phyloP scores from a whole-genome alignment of 371 early-diverging fungal species.

The Nematocida homosporus region DNA sequence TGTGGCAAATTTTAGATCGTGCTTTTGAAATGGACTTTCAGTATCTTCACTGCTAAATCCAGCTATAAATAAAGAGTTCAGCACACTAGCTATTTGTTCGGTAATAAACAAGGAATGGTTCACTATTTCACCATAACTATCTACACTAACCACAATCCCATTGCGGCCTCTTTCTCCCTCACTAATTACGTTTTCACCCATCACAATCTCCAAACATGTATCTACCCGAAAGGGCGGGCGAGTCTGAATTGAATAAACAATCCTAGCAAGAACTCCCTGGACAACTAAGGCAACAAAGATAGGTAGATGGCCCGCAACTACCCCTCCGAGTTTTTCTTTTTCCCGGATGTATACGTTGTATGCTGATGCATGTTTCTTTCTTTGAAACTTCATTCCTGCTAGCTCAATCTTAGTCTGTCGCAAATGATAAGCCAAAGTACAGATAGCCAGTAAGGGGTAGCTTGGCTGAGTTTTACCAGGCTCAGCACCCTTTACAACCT shows the following conservation, averaged over 20 bases:
- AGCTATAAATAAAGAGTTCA: neutral
- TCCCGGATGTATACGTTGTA: constrained; percentile 40
- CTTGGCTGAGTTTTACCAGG: neutral
- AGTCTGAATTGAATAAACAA: constrained; percentile 14
- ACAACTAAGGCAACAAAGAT: constrained; percentile 2
- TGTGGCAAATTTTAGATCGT: constrained; percentile 17
- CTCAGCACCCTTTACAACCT: neutral
- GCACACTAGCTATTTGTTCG: constrained; percentile 1
- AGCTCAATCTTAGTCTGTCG: constrained; percentile 8
- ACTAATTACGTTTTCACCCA: constrained; percentile 21
- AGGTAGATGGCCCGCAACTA: neutral
- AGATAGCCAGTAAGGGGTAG: neutral
- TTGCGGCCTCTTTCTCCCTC: neutral
- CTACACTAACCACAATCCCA: neutral
- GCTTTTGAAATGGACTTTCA: neutral
- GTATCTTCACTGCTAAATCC: neutral
- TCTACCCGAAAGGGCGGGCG: neutral
- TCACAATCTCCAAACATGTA: constrained; percentile 24
- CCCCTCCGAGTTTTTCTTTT: neutral
- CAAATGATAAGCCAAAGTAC: neutral
- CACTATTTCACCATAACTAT: neutral
- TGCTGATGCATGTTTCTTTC: constrained; percentile 6
- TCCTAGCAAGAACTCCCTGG: constrained; percentile 14
- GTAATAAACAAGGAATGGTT: constrained; percentile 27
- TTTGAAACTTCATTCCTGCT: neutral